A percentile compares a stretch with the other conserved stretches of the same genome.
Conservation (phyloP, 345 rosid genomes). For the Erodium maritimum region DNA sequence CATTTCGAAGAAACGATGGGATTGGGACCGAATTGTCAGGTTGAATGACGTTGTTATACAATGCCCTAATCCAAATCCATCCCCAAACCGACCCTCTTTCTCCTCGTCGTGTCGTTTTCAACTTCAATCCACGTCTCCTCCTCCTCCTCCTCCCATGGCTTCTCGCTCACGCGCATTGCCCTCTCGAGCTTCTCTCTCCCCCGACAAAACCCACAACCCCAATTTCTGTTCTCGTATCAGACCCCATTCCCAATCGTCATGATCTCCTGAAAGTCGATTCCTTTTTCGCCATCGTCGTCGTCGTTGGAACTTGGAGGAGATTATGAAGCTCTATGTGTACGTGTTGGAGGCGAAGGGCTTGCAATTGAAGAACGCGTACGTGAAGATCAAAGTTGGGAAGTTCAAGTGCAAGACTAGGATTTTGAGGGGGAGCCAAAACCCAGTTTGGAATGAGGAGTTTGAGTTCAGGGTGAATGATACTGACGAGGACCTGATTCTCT, state of each 20-base stretch:
- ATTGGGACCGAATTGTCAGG: too few species aligned
- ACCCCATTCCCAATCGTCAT: background rate
- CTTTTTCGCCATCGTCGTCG: background rate
- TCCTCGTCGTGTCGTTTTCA: too few species aligned
- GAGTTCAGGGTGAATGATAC: slow-evolving; percentile 29
- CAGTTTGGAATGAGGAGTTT: slow-evolving; percentile 80
- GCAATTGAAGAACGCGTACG: slow-evolving; percentile 39
- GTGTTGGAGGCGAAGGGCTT: slow-evolving; percentile 60
- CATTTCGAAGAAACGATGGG: too few species aligned
- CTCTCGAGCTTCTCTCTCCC: background rate
- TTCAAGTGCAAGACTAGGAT: slow-evolving; percentile 51
- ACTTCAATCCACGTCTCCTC: too few species aligned
- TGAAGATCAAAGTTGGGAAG: slow-evolving; percentile 52
- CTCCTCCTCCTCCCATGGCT: slow-evolving; percentile 9
- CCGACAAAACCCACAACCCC: background rate
- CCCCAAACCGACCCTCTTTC: too few species aligned
- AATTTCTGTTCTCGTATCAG: background rate
- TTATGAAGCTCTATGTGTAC: slow-evolving; percentile 68
- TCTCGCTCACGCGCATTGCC: background rate
- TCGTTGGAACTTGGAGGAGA: background rate
- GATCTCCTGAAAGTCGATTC: background rate
- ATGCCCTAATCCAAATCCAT: too few species aligned
- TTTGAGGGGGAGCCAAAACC: slow-evolving; percentile 23
- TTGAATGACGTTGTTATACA: too few species aligned
- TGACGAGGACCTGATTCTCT: too few species aligned